Evolutionary conservation across 2,329 filamentous ascomycete genomes (phyloP), one percentile per base, ranked within the genome.

Genomic region (Aspergillus thermomutatus): DNA sequence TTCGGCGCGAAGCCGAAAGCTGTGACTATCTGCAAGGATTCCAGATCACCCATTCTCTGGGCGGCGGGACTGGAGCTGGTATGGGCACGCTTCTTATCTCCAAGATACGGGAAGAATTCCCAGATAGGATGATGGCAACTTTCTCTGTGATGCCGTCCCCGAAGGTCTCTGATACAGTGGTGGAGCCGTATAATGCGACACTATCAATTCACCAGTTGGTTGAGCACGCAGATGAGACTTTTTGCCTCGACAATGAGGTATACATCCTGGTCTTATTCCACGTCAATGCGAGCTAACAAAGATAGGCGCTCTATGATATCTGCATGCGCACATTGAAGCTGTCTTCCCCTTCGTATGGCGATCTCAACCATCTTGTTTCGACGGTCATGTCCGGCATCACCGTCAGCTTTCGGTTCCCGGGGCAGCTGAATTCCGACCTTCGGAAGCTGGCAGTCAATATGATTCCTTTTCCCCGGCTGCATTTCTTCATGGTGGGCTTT

Each of bases 401-500:
- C 76, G 97, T 94, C 72, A 97, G 91, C 79, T 84, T 99, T 76
- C 94, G 94, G 81, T 99, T 99, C 91, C 94, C 94, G 55, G 94
- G 94, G 77, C 94, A 99, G 86, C 89, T 99, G 69, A 99, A 99
- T 90, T 99, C 94, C 76, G 94, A 99, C 79, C 90, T 99, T 69
- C 92, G 94, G 83, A 99, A 99, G 86, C 83, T 99, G 75, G 94
- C 94, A 69, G 94, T 99, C 80, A 99, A 99, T 91, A 99, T 99
- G 86, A 94, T 99, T 81, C 94, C 94, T 63, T 99, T 99, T 90
- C 94, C 94, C 69, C 94, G 94, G 92, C 91, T 99, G 64, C 94
- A 99, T 83, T 99, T 99, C 89, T 99, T 99, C 88, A 99, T 99
- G 94, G 93, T 99, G 78, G 94, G 94, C 79, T 99, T 97, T 78